A percentile compares a stretch with the other conserved stretches of the same genome.
Evolutionary conservation across 2,329 filamentous ascomycete species (phyloP).

Genomic region (Camptophora hylomeconis): DNA sequence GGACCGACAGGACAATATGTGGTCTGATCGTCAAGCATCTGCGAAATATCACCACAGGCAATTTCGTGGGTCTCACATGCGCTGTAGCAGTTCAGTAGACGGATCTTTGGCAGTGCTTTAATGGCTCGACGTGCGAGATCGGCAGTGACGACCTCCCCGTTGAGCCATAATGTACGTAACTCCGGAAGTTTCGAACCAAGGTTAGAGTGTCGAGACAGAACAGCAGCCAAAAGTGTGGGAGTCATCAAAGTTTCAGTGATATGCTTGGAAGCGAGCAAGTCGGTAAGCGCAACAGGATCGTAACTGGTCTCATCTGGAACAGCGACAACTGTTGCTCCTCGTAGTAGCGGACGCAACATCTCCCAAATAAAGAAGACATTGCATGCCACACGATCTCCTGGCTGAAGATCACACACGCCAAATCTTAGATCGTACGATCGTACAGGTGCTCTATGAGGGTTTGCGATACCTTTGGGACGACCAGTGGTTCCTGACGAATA

Average conservation of each 20-base stretch:
- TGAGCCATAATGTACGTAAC: conserved; percentile 62
- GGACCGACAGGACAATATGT: conserved; percentile 62
- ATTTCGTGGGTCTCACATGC: conserved; percentile 73
- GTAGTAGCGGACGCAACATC: conserved; percentile 61
- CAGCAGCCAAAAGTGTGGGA: conserved; percentile 62
- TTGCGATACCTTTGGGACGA: conserved; percentile 70
- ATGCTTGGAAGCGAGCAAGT: conserved; percentile 50
- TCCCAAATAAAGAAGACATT: conserved; percentile 86
- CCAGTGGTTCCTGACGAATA: conserved; percentile 70
- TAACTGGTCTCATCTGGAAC: conserved; percentile 67
- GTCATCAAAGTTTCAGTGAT: conserved; percentile 78
- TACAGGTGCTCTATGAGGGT: conserved; percentile 61
- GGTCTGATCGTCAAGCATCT: conserved; percentile 51
- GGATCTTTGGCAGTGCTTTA: conserved; percentile 53
- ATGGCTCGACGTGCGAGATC: conserved; percentile 59
- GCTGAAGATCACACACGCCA: conserved; percentile 51
- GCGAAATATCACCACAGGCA: conserved; percentile 60
- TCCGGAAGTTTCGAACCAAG: conserved; percentile 51
- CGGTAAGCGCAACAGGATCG: conserved; percentile 60
- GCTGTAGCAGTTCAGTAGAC: conserved; percentile 68
- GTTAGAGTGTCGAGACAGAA: conserved; percentile 55
- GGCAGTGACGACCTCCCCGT: conserved; percentile 70
- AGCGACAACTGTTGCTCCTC: conserved; percentile 62
- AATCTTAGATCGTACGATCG: conserved; percentile 64
- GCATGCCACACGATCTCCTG: conserved; percentile 68